Percentiles rank a stretch among this genome's conserved stretches.
Evolutionary conservation across 768 basidiomycete genomes (phyloP).

Genomic region (Tylopilus vinaceipallidus): DNA sequence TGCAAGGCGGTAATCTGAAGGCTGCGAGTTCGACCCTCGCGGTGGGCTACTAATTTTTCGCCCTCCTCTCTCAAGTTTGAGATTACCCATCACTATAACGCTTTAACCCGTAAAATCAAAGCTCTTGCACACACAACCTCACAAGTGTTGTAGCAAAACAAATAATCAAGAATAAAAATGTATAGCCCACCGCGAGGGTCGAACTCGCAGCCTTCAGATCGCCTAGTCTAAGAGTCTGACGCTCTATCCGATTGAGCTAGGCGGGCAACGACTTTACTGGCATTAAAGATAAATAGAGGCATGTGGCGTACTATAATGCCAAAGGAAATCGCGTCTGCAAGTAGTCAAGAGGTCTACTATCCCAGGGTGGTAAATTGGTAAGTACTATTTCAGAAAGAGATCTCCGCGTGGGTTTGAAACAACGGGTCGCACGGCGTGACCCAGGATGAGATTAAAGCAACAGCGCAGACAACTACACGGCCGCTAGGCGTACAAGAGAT

Average conservation of each 20-base stretch:
- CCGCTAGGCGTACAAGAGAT: too few species aligned
- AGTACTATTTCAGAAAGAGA: slow-evolving; percentile 83
- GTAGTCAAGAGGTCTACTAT: too few species aligned
- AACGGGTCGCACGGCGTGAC: neutral
- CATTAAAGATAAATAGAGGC: neutral
- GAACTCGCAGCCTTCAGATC: slow-evolving; percentile 64
- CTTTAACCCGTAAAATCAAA: too few species aligned
- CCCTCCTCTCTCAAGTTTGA: too few species aligned
- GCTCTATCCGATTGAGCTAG: slow-evolving; percentile 70
- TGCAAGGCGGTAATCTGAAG: slow-evolving; percentile 64
- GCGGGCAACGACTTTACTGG: slow-evolving; percentile 49
- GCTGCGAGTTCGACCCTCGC: slow-evolving; percentile 86
- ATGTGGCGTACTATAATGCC: slow-evolving; percentile 16
- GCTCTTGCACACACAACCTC: too few species aligned
- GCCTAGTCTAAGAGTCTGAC: slow-evolving; percentile 58
- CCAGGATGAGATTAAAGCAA: too few species aligned
- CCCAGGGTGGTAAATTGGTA: slow-evolving; percentile 80
- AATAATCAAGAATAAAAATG: neutral
- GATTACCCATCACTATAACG: too few species aligned
- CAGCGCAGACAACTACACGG: too few species aligned
- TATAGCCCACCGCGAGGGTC: slow-evolving; percentile 62
- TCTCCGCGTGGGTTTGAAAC: slow-evolving; percentile 72
- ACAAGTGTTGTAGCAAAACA: too few species aligned
- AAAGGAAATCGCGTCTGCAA: slow-evolving; percentile 87
- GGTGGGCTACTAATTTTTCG: slow-evolving; percentile 54